phyloP scores from a whole-genome alignment of 1,284 basidiomycete species.

The Phellopilus nigrolimitatus region DNA sequence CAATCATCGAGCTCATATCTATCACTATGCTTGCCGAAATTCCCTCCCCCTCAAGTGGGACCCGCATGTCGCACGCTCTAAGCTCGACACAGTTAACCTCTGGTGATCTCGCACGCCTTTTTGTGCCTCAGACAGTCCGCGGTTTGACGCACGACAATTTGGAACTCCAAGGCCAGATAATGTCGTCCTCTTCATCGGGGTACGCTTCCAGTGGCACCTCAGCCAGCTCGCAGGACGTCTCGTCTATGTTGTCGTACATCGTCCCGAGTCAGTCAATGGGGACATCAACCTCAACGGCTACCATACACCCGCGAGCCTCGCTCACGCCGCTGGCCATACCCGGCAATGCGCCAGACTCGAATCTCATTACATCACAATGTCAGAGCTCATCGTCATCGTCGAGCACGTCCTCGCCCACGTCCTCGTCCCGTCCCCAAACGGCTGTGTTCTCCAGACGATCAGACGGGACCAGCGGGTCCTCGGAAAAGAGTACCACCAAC shows the following conservation, averaged over 20 bases:
- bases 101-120: too few relatives aligned
- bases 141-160: too few relatives aligned
- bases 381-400: neutral
- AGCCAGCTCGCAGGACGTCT: too few relatives aligned
- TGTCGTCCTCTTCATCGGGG: too few relatives aligned
- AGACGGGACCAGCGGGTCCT: conserved; percentile 2
- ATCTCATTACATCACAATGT: neutral
- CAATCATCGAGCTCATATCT: neutral
- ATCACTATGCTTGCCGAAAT: too few relatives aligned
- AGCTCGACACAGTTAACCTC: too few relatives aligned
- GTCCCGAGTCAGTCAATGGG: neutral
- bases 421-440: neutral
- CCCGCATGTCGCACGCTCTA: too few relatives aligned
- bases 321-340: neutral
- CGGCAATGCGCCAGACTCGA: neutral
- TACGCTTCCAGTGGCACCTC: too few relatives aligned
- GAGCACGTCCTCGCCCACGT: neutral
- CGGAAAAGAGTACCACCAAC: conserved; percentile 4
- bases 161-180: too few relatives aligned
- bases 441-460: neutral
- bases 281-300: neutral
- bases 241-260: too few relatives aligned
- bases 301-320: neutral
- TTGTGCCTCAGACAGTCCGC: too few relatives aligned
- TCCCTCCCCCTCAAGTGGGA: too few relatives aligned